Base-by-base conservation (phyloP, 2,329 filamentous ascomycete species). In the Teratosphaeria destructans region DNA sequence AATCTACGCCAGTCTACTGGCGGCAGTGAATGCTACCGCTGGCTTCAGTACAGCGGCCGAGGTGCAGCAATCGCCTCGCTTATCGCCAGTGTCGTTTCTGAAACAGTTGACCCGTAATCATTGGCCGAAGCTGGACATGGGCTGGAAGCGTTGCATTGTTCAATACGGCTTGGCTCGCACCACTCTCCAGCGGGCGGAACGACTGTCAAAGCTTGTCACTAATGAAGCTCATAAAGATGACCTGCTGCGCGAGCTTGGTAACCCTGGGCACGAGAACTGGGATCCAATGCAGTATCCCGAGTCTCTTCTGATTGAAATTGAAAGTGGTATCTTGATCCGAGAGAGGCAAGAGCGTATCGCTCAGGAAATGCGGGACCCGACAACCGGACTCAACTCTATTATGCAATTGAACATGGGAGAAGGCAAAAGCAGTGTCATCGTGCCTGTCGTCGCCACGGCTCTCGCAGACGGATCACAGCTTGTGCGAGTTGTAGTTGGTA, bases 361-460 rank as follows among this genome's bases (percentile, higher is more conserved):
- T 0, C 63, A 74, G 1, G 81, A 83, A 0, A 88, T 82, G 19
- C 83, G 85, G 1, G 72, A 72, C 0, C 85, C 85, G 0, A 82
- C 74, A 0, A 63, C 71, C 0, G 29, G 55, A 7, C 12, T 52
- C 10, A 87, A 85, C 63, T 69, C 77, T 0, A 79, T 85, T 0
- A 79, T 88, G 74, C 85, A 88, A 65, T 70, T 89, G 2, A 88
- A 87, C 63, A 89, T 89, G 85, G 86, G 86, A 0, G 81, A 87
- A 66, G 86, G 86, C 0, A 89, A 89, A 62, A 84, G 84, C 0
- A 86, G 85, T 0, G 82, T 88, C 1, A 89, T 91, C 55, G 77
- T 86, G 0, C 86, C 86, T 0, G 84, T 88, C 43, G 79, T 86
- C 0, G 81, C 81, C 0, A 72, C 80, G 0, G 62, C 68, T 0